These are phyloP conservation scores for Pseudocercospora vitis DNA, from an alignment of 2,329 filamentous ascomycete species.

Conservation along the genomic window DNA sequence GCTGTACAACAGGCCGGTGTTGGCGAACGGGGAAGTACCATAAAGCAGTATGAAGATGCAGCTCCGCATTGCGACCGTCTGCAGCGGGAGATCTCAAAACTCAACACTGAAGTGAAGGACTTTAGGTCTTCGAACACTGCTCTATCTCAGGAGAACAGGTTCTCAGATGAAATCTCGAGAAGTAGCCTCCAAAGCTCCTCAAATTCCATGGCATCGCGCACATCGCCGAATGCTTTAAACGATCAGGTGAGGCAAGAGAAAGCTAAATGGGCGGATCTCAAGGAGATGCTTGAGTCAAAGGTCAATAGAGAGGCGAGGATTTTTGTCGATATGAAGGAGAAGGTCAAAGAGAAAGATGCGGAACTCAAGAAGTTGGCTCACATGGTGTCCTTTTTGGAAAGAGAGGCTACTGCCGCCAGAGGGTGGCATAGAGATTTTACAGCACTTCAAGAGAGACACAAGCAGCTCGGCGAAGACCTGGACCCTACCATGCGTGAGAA, in stretches of 20 bases:
- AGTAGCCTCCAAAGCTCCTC: neutral
- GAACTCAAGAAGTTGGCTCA: neutral
- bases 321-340: neutral
- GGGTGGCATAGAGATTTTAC: neutral
- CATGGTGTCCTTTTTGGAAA: neutral
- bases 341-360: neutral
- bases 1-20: neutral
- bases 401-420: neutral
- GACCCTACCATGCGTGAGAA: neutral
- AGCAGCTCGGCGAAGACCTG: neutral
- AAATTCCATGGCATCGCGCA: too few species aligned
- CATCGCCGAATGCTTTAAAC: too few species aligned
- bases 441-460: neutral
- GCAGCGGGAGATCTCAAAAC: neutral
- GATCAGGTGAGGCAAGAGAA: neutral
- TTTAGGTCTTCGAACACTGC: neutral
- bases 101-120: neutral
- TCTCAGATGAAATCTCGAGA: neutral
- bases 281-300: neutral
- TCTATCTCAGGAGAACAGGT: neutral
- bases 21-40: neutral
- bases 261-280: neutral
- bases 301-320: neutral
- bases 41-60: constrained; percentile 1
- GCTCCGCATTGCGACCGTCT: neutral